Percentiles rank a stretch among this genome's conserved stretches.
Conservation (phyloP, 108 stramenopile species). For the Nitzschia putrida region DNA sequence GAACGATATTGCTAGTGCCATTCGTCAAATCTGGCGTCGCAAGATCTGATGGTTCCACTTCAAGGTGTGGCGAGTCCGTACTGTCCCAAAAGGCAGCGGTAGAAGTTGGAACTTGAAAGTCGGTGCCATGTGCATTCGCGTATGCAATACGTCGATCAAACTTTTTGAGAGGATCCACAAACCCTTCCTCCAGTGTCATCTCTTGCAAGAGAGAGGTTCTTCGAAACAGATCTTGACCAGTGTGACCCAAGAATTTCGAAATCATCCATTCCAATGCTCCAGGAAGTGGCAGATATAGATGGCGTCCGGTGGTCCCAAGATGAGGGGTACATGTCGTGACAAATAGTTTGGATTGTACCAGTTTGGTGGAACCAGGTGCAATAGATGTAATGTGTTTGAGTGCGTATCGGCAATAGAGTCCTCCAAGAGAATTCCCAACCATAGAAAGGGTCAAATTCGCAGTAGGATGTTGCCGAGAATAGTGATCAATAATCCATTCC, state of each 20-base stretch:
- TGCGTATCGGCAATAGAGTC: constrained; percentile 76
- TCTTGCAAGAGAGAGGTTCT: constrained; percentile 44
- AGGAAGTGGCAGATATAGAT: constrained; percentile 72
- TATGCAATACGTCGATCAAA: constrained; percentile 83
- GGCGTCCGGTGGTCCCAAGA: constrained; percentile 58
- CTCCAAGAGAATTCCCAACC: constrained; percentile 80
- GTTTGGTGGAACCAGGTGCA: not conserved
- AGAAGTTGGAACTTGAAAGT: constrained; percentile 78
- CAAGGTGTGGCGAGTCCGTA: constrained; percentile 57
- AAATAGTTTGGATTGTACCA: constrained; percentile 54
- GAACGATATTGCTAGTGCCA: constrained; percentile 11
- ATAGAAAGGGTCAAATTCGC: constrained; percentile 41
- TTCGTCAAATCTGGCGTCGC: constrained; percentile 9
- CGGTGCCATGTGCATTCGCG: constrained; percentile 75
- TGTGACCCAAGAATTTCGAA: constrained; percentile 48
- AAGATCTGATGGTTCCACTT: constrained; percentile 10
- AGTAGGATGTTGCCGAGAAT: constrained; percentile 2
- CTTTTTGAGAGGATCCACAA: constrained; percentile 54
- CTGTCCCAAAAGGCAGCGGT: constrained; percentile 79
- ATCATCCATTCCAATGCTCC: constrained; percentile 52
- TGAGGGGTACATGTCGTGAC: constrained; percentile 81
- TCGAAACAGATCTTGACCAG: constrained; percentile 71
- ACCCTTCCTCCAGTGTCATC: constrained; percentile 47
- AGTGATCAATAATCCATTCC: constrained; percentile 40
- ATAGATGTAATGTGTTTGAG: constrained; percentile 44